A percentile compares a stretch with the other conserved stretches of the same genome.
phyloP scores from a whole-genome alignment of 2,329 filamentous ascomycete species.

The Arthrobotrys iridis region DNA sequence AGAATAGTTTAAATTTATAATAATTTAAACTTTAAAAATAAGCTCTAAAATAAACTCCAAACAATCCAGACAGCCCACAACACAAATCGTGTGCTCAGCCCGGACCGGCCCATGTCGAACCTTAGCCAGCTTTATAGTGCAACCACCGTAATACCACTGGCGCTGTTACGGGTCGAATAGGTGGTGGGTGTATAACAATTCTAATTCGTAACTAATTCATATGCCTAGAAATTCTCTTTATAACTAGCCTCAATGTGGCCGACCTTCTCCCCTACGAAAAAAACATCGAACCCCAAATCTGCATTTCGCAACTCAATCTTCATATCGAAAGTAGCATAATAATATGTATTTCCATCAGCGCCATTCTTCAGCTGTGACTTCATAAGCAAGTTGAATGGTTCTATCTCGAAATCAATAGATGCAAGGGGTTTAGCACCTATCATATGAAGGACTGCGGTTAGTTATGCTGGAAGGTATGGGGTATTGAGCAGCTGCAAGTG shows the following conservation, averaged over 20 bases:
- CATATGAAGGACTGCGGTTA: not conserved
- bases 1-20: too few relatives aligned
- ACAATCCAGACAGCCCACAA: too few relatives aligned
- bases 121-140: too few relatives aligned
- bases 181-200: too few relatives aligned
- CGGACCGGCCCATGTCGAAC: too few relatives aligned
- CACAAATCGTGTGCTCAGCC: too few relatives aligned
- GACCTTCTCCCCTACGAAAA: constrained; percentile 13
- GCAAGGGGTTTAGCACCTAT: not conserved
- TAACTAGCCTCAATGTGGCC: not conserved
- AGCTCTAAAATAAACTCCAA: too few relatives aligned
- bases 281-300: not conserved
- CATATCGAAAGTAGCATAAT: not conserved
- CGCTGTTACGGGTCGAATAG: too few relatives aligned
- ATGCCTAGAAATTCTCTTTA: not conserved
- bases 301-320: constrained; percentile 3
- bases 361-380: not conserved
- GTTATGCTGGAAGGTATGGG: not conserved
- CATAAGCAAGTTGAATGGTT: not conserved
- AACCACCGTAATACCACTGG: too few relatives aligned
- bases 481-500: not conserved
- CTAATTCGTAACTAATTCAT: too few relatives aligned
- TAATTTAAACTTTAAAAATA: too few relatives aligned
- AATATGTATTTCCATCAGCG: not conserved
- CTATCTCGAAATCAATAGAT: constrained; percentile 1